Evolutionary conservation across 2,329 filamentous ascomycete species (phyloP).

Genomic region (Allantophomopsis lycopodina): DNA sequence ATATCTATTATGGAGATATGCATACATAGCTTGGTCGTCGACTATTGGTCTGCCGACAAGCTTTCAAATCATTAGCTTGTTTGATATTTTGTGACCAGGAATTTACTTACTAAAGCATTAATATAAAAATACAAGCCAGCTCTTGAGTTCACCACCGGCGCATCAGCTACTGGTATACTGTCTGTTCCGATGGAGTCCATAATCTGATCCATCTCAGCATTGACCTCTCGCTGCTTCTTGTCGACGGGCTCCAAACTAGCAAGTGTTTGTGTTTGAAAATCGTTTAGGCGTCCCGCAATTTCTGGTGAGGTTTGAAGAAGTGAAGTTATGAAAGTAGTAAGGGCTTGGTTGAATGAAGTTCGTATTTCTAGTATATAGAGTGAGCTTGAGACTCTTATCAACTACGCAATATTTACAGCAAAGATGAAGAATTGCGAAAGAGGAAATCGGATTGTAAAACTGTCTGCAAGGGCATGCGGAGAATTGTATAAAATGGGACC

Average conservation of each 20-base stretch:
- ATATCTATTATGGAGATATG: conserved; percentile 74
- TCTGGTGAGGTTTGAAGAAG: conserved; percentile 42
- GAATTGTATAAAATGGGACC: too few species aligned
- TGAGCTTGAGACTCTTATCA: too few species aligned
- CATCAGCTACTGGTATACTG: conserved; percentile 36
- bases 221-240: conserved; percentile 33
- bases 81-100: too few species aligned
- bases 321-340: conserved; percentile 38
- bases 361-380: conserved; percentile 23
- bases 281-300: conserved; percentile 32
- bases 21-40: conserved; percentile 67
- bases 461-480: too few species aligned
- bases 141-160: conserved; percentile 61
- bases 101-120: conserved; percentile 56
- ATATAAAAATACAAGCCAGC: conserved; percentile 78
- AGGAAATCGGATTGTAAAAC: too few species aligned
- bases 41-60: conserved; percentile 70
- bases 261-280: conserved; percentile 42
- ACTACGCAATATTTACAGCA: too few species aligned
- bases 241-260: conserved; percentile 38
- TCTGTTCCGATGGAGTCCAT: conserved; percentile 35
- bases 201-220: conserved; percentile 40
- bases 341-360: conserved; percentile 32
- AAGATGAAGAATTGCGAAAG: too few species aligned
- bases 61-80: conserved; percentile 25